Evolutionary conservation across 2,329 filamentous ascomycete genomes (phyloP).

Genomic region (Cryphonectria radicalis): DNA sequence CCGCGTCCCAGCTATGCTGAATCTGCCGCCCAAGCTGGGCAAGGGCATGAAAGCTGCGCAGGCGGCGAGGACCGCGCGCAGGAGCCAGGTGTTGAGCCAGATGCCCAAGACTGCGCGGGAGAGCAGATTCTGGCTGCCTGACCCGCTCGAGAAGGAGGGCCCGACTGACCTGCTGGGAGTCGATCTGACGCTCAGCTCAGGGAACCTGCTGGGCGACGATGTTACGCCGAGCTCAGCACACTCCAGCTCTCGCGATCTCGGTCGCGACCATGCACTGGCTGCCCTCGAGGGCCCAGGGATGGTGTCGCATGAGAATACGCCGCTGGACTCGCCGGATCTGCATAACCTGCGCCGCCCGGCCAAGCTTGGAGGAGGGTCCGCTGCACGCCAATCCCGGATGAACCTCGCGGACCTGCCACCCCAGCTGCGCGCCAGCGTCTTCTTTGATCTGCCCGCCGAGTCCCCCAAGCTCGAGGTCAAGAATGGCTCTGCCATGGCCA

Average conservation of each 20-base stretch:
- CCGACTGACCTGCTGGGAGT: constrained; percentile 28
- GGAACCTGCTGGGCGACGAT: constrained; percentile 27
- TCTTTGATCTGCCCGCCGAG: constrained; percentile 74
- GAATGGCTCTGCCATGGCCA: constrained; percentile 83
- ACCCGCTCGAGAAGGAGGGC: constrained; percentile 46
- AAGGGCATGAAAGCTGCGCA: constrained; percentile 65
- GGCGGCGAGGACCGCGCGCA: constrained; percentile 66
- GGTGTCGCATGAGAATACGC: constrained; percentile 30
- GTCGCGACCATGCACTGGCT: constrained; percentile 27
- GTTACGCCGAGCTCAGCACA: constrained; percentile 12
- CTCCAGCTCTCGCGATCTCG: constrained; percentile 15
- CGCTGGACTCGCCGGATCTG: constrained; percentile 20
- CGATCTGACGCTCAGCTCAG: constrained; percentile 13
- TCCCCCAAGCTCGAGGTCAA: constrained; percentile 61
- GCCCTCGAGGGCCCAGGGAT: constrained; percentile 8
- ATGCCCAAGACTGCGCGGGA: constrained; percentile 51
- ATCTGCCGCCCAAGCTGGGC: constrained; percentile 85
- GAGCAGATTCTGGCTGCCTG: constrained; percentile 52
- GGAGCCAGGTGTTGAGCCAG: constrained; percentile 72
- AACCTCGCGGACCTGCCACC: constrained; percentile 68
- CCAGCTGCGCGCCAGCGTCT: constrained; percentile 86
- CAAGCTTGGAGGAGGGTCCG: constrained; percentile 36
- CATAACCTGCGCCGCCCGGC: constrained; percentile 37
- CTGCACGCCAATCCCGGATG: constrained; percentile 46
- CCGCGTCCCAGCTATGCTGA: constrained; percentile 90